A percentile compares a stretch with the other conserved stretches of the same genome.
Evolutionary conservation across 2,329 filamentous ascomycete genomes (phyloP).

Genomic region (Trichoderma pleuroti): DNA sequence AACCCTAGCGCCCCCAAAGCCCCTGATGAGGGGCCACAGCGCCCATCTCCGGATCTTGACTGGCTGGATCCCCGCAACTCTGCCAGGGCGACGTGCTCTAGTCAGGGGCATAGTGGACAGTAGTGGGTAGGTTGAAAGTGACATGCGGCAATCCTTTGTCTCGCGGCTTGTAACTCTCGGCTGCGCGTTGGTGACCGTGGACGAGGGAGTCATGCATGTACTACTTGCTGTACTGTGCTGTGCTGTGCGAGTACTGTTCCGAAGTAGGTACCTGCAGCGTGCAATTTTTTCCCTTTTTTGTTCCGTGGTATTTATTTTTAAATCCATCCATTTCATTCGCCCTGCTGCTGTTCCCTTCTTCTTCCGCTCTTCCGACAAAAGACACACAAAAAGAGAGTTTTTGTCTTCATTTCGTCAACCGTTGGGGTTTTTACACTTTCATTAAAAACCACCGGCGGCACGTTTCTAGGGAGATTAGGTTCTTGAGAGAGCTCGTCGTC

Average conservation of each 20-base stretch:
- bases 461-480: slow-evolving; percentile 6
- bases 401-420: slow-evolving; percentile 4
- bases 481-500: neutral
- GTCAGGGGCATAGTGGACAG: slow-evolving; percentile 19
- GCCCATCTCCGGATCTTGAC: slow-evolving; percentile 14
- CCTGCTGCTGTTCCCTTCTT: neutral
- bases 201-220: neutral
- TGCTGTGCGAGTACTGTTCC: neutral
- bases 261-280: neutral
- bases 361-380: slow-evolving; percentile 5
- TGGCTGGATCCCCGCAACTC: slow-evolving; percentile 19
- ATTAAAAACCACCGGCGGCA: neutral
- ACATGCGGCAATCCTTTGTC: slow-evolving; percentile 11
- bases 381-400: neutral
- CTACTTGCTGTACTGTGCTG: too few relatives aligned
- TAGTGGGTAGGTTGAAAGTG: neutral
- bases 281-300: neutral
- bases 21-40: slow-evolving; percentile 9
- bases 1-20: slow-evolving; percentile 18
- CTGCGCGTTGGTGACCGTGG: neutral
- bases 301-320: neutral
- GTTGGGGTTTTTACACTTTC: neutral
- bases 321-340: neutral
- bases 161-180: neutral
- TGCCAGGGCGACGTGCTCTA: slow-evolving; percentile 9